Evolutionary conservation across 2,329 filamentous ascomycete genomes (phyloP), one percentile per base, ranked within the genome.

Genomic region (Aspergillus niger): DNA sequence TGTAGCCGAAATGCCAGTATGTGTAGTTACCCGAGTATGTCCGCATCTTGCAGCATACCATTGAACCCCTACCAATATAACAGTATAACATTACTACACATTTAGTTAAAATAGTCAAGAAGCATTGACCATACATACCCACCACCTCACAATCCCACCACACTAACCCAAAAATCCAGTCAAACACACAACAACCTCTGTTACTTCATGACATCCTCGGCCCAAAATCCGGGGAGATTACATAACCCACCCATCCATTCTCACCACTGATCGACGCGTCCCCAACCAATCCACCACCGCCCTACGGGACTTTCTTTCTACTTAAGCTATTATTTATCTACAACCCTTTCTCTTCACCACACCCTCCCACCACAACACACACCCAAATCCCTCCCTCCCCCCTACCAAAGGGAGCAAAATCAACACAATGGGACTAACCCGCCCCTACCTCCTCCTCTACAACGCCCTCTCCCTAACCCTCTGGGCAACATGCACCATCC

Each of bases 401-500:
- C 6, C 41, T 13, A 17, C 41, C 17, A 8, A 20, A 44, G 22
- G 17, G 39, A 30, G 1, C 8, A 20, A 20, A 22, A 28, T 38
- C 39, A 36, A 13, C 6, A 26, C 53, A 52, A 50, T 65, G 30
- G 78, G 79, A 62, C 69, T 82, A 63, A 88, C 86, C 75, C 83
- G 80, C 58, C 55, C 79, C 72, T 97, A 97, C 80, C 86, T 98
- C 57, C 83, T 93, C 72, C 80, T 88, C 69, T 99, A 98, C 85
- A 98, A 98, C 79, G 83, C 87, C 69, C 72, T 89, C 65, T 96
- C 89, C 56, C 86, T 92, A 62, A 74, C 87, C 22, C 85, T 94
- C 56, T 99, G 95, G 95, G 79, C 85, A 43, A 85, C 86, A 17
- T 88, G 97, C 57, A 85, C 97, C 43, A 84, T 85, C 57, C 86